Evolutionary conservation across 2,329 filamentous ascomycete species (phyloP), one percentile per base, ranked within the genome.

Genomic region (Dendryphion nanum): DNA sequence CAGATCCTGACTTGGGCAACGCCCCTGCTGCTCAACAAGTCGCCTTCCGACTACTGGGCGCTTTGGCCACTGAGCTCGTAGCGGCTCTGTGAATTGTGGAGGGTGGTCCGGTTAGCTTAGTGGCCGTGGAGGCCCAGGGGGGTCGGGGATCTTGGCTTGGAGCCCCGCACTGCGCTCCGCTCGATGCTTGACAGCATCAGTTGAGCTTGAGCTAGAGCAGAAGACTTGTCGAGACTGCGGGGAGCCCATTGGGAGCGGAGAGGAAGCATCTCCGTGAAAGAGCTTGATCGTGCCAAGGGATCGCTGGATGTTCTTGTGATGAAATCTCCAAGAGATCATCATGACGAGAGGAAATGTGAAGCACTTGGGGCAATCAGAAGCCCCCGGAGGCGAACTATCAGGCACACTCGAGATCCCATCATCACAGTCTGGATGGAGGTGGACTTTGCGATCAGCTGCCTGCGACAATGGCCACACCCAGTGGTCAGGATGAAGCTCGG

Each of bases 1-100:
- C 29, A 14, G 16, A 13, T 14, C 16, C 29, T n/a, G 8, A 33
- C 14, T 23, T 12, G 15, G 33, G 7, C 7, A 7, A 10, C 16
- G 16, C 16, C 38, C 42, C 34, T 44, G 42, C 14, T 30, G 30
- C 42, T 44, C 42, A 41, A 41, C 42, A 38, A 30, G 17, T 16
- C 13, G 18, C 17, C 13, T 16, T 18, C 12, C 3, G 21, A 31
- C 19, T 13, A 13, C 5, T 38, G 17, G n/a, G 19, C 13, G 33
- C 41, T 20, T 36, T 18, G 29, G 31, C 40, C 37, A 30, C 14
- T 18, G 19, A 29, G 18, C 17, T 2, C 10, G 2, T 12, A 18
- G 16, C 29, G 21, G 33, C 30, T 32, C 39, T 43, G 40, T 26
- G 33, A 28, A 36, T 43, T 12, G 29, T 42, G 35, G 42, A 42